phyloP scores from a whole-genome alignment of 768 basidiomycete genomes.

The Sarcomyxa edulis region DNA sequence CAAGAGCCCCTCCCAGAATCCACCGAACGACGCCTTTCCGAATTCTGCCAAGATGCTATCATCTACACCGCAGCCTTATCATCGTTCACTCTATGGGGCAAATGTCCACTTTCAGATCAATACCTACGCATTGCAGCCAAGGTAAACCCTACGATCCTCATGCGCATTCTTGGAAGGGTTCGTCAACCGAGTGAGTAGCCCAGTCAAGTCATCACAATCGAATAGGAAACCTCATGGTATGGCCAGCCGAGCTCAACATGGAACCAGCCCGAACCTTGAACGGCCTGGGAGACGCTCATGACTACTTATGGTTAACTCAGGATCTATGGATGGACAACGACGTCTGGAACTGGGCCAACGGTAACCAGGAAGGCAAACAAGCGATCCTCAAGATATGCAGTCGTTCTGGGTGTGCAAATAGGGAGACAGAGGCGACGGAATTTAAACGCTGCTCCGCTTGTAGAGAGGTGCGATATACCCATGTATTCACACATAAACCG shows the following conservation, averaged over 20 bases:
- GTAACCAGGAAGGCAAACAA: slow-evolving; percentile 24
- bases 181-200: slow-evolving; percentile 28
- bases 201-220: background rate
- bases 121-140: slow-evolving; percentile 31
- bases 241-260: too few relatives aligned
- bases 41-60: slow-evolving; percentile 11
- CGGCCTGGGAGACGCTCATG: slow-evolving; percentile 38
- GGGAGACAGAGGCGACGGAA: slow-evolving; percentile 16
- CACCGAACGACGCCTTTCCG: slow-evolving; percentile 7
- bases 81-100: slow-evolving; percentile 33
- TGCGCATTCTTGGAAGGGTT: slow-evolving; percentile 32
- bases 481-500: too few relatives aligned
- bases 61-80: slow-evolving; percentile 37
- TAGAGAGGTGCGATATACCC: slow-evolving; percentile 3
- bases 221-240: background rate
- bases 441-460: slow-evolving; percentile 10
- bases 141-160: slow-evolving; percentile 27
- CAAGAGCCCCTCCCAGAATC: slow-evolving; percentile 13
- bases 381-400: slow-evolving; percentile 28
- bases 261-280: slow-evolving; percentile 23
- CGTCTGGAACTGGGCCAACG: slow-evolving; percentile 39
- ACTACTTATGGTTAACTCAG: slow-evolving; percentile 40
- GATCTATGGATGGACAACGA: slow-evolving; percentile 36
- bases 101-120: slow-evolving; percentile 30
- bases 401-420: slow-evolving; percentile 20